Conservation (phyloP, 2,329 filamentous ascomycete genomes). For the Beauveria caledonica region DNA sequence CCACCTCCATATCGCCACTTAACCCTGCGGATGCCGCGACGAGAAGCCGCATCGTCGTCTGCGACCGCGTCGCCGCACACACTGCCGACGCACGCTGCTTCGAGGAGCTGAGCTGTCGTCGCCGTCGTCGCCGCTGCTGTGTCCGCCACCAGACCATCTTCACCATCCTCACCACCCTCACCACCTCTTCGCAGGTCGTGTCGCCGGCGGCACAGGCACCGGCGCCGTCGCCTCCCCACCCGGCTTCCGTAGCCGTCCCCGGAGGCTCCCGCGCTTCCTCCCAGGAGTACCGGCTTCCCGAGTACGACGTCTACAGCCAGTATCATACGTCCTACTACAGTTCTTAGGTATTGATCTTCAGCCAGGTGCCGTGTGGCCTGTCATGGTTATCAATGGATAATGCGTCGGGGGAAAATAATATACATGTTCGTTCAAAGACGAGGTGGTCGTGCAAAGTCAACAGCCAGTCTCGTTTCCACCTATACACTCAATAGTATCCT, state of each 20-base stretch:
- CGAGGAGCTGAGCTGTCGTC: background rate
- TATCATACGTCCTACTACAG: background rate
- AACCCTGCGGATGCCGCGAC: background rate
- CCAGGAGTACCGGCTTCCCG: background rate
- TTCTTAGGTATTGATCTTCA: background rate
- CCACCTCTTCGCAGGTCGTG: background rate
- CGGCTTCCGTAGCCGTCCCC: background rate
- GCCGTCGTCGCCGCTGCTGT: background rate
- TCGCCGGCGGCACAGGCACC: background rate
- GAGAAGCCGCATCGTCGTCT: background rate
- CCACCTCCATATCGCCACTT: background rate
- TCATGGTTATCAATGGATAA: no score
- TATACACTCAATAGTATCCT: no score
- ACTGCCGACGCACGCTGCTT: background rate
- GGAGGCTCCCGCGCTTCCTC: background rate
- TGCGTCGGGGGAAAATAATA: no score
- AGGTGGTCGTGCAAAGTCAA: no score
- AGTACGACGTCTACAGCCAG: background rate
- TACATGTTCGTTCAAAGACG: no score
- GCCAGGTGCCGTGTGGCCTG: no score
- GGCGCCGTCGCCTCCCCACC: background rate
- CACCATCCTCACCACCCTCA: background rate
- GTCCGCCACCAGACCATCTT: background rate
- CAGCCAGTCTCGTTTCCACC: no score
- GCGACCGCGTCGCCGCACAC: background rate